A percentile compares a stretch with the other conserved stretches of the same genome.
Evolutionary conservation across 768 basidiomycete species (phyloP).

Genomic region (Auricularia sp.): DNA sequence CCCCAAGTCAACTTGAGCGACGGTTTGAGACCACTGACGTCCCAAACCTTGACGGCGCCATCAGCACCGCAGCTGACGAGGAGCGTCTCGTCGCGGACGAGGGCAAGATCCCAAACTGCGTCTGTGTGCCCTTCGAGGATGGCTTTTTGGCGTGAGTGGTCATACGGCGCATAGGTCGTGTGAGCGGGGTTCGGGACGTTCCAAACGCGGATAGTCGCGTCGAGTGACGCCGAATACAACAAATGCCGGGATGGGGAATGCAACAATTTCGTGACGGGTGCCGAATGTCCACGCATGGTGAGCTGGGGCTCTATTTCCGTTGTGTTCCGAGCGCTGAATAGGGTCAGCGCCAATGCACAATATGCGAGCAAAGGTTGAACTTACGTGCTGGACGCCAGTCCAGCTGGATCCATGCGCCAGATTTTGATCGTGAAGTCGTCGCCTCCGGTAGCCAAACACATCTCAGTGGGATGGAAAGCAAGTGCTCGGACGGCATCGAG

Average conservation of each 20-base stretch:
- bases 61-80: constrained; percentile 88
- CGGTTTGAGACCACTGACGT: constrained; percentile 59
- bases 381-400: constrained; percentile 67
- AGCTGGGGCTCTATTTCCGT: constrained; percentile 90
- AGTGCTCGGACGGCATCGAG: constrained; percentile 86
- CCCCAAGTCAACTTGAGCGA: constrained; percentile 71
- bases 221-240: constrained; percentile 86
- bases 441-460: constrained; percentile 84
- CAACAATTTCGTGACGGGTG: constrained; percentile 77
- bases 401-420: constrained; percentile 79
- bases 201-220: constrained; percentile 91
- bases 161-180: constrained; percentile 87
- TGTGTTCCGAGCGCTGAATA: constrained; percentile 48
- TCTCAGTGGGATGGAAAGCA: constrained; percentile 78
- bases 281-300: constrained; percentile 88
- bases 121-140: constrained; percentile 89
- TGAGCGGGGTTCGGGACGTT: constrained; percentile 62
- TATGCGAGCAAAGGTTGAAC: constrained; percentile 22
- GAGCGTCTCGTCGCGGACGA: constrained; percentile 71
- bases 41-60: constrained; percentile 90
- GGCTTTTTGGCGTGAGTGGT: constrained; percentile 63
- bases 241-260: constrained; percentile 66
- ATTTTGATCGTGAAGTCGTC: constrained; percentile 95
- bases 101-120: constrained; percentile 90
- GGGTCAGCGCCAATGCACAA: constrained; percentile 7